Evolutionary conservation across 352 stramenopile species (phyloP).

Genomic region (Phytophthora aleatoria): DNA sequence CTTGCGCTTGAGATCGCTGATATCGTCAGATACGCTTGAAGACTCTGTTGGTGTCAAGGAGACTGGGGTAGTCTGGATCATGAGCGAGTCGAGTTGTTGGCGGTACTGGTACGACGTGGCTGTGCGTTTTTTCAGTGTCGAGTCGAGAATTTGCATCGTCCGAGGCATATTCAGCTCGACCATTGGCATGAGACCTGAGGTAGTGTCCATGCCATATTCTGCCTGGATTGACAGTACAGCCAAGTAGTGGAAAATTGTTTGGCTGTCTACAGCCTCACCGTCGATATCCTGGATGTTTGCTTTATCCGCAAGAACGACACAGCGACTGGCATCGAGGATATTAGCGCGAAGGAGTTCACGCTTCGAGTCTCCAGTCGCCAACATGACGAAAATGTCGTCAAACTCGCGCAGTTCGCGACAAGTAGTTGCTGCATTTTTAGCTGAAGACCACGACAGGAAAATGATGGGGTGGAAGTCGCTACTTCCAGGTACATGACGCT

Average conservation of each 20-base stretch:
- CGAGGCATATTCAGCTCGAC: slow-evolving; percentile 66
- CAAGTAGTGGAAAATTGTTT: slow-evolving; percentile 73
- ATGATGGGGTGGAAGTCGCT: slow-evolving; percentile 57
- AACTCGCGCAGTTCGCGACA: slow-evolving; percentile 44
- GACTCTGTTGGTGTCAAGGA: slow-evolving; percentile 4
- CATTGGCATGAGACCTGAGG: slow-evolving; percentile 53
- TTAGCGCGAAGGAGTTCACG: slow-evolving; percentile 58
- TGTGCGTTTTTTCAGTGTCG: slow-evolving; percentile 59
- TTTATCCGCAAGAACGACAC: slow-evolving; percentile 67
- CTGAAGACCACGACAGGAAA: slow-evolving; percentile 65
- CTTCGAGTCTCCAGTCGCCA: slow-evolving; percentile 57
- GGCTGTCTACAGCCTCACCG: slow-evolving; percentile 59
- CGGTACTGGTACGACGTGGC: slow-evolving; percentile 38
- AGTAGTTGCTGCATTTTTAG: slow-evolving; percentile 22
- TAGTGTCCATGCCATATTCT: slow-evolving; percentile 50
- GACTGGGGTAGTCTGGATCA: slow-evolving; percentile 19
- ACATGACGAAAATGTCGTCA: slow-evolving; percentile 64
- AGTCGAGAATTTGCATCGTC: slow-evolving; percentile 75
- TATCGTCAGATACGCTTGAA: slow-evolving; percentile 15
- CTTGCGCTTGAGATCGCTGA: slow-evolving; percentile 24
- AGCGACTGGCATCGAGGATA: slow-evolving; percentile 56
- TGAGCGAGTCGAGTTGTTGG: slow-evolving; percentile 38
- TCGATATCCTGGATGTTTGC: slow-evolving; percentile 57
- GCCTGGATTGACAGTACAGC: slow-evolving; percentile 66
- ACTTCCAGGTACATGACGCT: slow-evolving; percentile 37